These are phyloP conservation scores for Leishmania aethiopica DNA, from an alignment of 208 protist species.

Conservation along the genomic window DNA sequence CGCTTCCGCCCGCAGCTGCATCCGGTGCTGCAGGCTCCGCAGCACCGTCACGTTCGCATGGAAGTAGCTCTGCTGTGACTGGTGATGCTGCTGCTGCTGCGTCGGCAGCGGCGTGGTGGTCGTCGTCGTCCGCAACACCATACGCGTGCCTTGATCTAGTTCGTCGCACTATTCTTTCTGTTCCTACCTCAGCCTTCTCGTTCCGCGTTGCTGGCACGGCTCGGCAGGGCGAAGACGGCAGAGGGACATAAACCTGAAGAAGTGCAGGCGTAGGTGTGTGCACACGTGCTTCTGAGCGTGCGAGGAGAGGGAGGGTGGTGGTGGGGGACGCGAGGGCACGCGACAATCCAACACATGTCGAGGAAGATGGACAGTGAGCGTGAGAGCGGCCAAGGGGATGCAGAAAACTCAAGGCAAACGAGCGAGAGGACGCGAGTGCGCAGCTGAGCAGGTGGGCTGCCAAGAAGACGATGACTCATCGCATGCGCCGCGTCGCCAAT, in stretches of 20 bases:
- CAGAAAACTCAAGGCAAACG: neutral
- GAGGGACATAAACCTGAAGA: neutral
- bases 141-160: too few species aligned
- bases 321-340: neutral
- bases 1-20: slow-evolving; percentile 53
- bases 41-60: slow-evolving; percentile 36
- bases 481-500: neutral
- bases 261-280: neutral
- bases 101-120: neutral
- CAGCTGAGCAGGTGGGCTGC: neutral
- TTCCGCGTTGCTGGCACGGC: neutral
- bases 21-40: slow-evolving; percentile 71
- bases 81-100: slow-evolving; percentile 6
- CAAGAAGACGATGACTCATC: neutral
- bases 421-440: neutral
- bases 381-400: neutral
- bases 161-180: neutral
- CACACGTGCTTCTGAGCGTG: neutral
- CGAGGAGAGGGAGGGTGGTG: neutral
- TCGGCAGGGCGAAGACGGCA: neutral
- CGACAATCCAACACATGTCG: neutral
- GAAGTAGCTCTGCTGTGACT: neutral
- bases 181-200: neutral
- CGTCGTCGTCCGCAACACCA: neutral
- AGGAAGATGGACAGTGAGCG: neutral